Percentiles rank a stretch among this genome's conserved stretches.
phyloP scores from a whole-genome alignment of 2,329 filamentous ascomycete species.

The Penicillium sp. region DNA sequence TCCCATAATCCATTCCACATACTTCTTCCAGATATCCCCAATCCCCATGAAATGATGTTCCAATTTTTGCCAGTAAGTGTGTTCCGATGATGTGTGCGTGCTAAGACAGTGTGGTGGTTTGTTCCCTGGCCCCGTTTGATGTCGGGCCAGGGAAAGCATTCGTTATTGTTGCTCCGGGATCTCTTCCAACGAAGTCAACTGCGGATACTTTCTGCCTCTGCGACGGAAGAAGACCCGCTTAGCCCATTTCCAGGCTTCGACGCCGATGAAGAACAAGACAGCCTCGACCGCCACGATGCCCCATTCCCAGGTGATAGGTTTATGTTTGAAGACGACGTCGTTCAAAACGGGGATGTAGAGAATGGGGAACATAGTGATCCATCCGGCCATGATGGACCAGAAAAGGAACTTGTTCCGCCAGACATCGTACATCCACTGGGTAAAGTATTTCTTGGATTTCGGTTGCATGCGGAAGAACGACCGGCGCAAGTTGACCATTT shows the following conservation, averaged over 20 bases:
- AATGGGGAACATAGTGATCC: conserved; percentile 54
- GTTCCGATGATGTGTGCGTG: not conserved
- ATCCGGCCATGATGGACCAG: conserved; percentile 59
- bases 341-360: conserved; percentile 68
- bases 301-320: too few relatives aligned
- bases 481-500: conserved; percentile 68
- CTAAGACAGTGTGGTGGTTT: not conserved
- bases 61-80: conserved; percentile 1
- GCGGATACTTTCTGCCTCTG: not conserved
- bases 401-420: conserved; percentile 73
- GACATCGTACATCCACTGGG: conserved; percentile 64
- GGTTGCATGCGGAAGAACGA: conserved; percentile 69
- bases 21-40: not conserved
- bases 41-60: not conserved
- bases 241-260: too few relatives aligned
- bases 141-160: conserved; percentile 18
- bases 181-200: not conserved
- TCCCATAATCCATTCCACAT: not conserved
- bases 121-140: conserved; percentile 16
- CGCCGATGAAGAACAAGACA: too few relatives aligned
- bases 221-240: too few relatives aligned
- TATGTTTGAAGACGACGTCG: conserved; percentile 49
- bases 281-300: too few relatives aligned
- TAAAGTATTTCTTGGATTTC: conserved; percentile 57
- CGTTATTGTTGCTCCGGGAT: conserved; percentile 12